A percentile compares a stretch with the other conserved stretches of the same genome.
These are phyloP conservation scores for Globisporangium yorkense DNA, from an alignment of 352 stramenopile genomes.

Conservation along the genomic window DNA sequence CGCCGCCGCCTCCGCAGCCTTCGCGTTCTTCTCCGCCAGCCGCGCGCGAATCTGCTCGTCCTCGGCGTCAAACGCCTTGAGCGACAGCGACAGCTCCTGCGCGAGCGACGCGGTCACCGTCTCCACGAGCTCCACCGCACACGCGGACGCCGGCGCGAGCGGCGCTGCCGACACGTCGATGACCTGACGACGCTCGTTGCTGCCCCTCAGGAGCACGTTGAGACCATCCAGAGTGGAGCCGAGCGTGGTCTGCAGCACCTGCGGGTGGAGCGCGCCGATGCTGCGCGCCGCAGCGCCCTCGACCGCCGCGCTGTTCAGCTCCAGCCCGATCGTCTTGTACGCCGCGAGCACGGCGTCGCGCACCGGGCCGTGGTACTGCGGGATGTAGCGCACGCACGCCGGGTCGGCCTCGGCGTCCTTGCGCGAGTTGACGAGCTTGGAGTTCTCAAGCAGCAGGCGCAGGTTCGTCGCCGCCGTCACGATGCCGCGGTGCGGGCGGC, in stretches of 20 bases:
- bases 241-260: conserved; percentile 59
- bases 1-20: conserved; percentile 56
- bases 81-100: conserved; percentile 40
- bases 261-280: conserved; percentile 43
- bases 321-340: conserved; percentile 67
- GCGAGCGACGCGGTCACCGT: conserved; percentile 29
- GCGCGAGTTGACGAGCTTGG: conserved; percentile 69
- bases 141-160: conserved; percentile 17
- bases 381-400: conserved; percentile 54
- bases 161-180: conserved; percentile 14
- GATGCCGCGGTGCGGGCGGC: conserved; percentile 82
- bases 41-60: conserved; percentile 52
- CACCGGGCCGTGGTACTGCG: conserved; percentile 79
- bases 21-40: conserved; percentile 47
- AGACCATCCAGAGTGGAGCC: conserved; percentile 48
- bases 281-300: conserved; percentile 13
- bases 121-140: conserved; percentile 50
- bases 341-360: conserved; percentile 58
- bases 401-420: conserved; percentile 27
- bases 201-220: conserved; percentile 46
- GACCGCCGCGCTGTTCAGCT: conserved; percentile 52
- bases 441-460: conserved; percentile 86
- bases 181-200: conserved; percentile 37
- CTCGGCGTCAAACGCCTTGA: conserved; percentile 55
- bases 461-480: conserved; percentile 79